Evolutionary conservation across 2,329 filamentous ascomycete genomes (phyloP).

Genomic region (Penicillium italicum): DNA sequence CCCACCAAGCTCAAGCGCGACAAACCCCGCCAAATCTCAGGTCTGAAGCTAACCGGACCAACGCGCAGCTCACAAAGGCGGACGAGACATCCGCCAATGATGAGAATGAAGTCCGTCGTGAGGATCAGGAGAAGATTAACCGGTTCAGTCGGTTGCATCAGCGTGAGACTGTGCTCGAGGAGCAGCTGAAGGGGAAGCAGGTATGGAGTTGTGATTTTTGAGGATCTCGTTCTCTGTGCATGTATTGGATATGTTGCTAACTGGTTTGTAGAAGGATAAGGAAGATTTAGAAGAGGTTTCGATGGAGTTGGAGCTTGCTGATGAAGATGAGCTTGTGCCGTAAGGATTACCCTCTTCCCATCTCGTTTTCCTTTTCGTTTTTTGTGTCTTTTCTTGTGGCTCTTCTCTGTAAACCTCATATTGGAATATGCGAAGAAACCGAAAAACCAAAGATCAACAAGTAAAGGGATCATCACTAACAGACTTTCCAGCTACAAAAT

Average conservation of each 20-base stretch:
- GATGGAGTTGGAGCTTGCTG: slow-evolving; percentile 85
- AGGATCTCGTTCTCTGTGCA: neutral
- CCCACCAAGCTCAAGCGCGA: neutral
- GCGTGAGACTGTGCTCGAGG: slow-evolving; percentile 72
- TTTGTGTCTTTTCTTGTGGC: neutral
- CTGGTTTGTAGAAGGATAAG: slow-evolving; percentile 76
- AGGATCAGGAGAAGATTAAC: slow-evolving; percentile 99
- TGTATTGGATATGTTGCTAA: slow-evolving; percentile 2
- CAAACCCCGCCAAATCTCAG: slow-evolving; percentile 4
- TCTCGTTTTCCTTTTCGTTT: neutral
- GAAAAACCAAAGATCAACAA: too few species aligned
- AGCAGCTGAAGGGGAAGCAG: slow-evolving; percentile 74
- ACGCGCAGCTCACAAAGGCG: slow-evolving; percentile 77
- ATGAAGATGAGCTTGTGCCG: slow-evolving; percentile 92
- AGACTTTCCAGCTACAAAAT: slow-evolving; percentile 74
- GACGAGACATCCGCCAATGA: slow-evolving; percentile 75
- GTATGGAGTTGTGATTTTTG: slow-evolving; percentile 39
- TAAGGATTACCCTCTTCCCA: slow-evolving; percentile 52
- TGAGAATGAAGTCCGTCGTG: slow-evolving; percentile 88
- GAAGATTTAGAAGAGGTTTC: slow-evolving; percentile 94
- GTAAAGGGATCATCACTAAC: neutral
- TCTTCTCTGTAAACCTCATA: neutral
- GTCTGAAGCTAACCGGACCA: neutral
- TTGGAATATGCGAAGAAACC: neutral
- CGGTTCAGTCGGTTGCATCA: slow-evolving; percentile 92